Base-by-base conservation (phyloP, 1,139 yeast genomes). In the Protomyces macrosporus region DNA sequence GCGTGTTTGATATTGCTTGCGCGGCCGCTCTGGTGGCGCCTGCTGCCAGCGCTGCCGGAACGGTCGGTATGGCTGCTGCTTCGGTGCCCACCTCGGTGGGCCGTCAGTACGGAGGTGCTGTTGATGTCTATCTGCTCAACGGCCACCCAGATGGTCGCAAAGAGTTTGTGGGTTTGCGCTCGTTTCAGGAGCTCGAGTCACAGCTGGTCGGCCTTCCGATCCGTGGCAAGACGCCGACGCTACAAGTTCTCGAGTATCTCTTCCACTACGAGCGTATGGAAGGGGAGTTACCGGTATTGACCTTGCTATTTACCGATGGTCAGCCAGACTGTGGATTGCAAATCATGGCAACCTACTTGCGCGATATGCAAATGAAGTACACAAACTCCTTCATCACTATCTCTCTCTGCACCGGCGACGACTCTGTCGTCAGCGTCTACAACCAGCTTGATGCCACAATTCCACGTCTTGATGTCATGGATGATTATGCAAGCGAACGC, bases 111-210 rank as follows among this genome's bases (percentile, higher is more conserved):
- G 50, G 50, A 10, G 55, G 40, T 10, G 51, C 56, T 3, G 33
- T 58, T 51, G 62, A 58, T 23, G 62, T 58, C 48, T 58, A 52
- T 23, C 30, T 51, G 30, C 56, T 58, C 36, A 58, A 58, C 40
- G 62, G 62, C 3, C 62, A 58, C 33, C 52, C 51, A 4, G 62
- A 58, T 40, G 62, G 62, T n/a, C 62, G 62, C 55, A 58, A 52
- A 30, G 52, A 58, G n/a, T 58, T 58, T 37, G 52, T 45, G 3
- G 56, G 56, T 23, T 14, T 58, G 10, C 32, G 53, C 6, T 58
- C 62, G 3, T 58, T 33, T 36, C 39, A 42, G 5, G 56, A 58
- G 37, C 62, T 58, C 34, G 56, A 58, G 45, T 16, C 10, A 6
- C 62, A 58, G 14, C 45, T 58, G 1, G 55, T 35, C 10, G 62